Base-by-base conservation (phyloP, 192 early-diverging fungal genomes). In the Coemansia sp. region DNA sequence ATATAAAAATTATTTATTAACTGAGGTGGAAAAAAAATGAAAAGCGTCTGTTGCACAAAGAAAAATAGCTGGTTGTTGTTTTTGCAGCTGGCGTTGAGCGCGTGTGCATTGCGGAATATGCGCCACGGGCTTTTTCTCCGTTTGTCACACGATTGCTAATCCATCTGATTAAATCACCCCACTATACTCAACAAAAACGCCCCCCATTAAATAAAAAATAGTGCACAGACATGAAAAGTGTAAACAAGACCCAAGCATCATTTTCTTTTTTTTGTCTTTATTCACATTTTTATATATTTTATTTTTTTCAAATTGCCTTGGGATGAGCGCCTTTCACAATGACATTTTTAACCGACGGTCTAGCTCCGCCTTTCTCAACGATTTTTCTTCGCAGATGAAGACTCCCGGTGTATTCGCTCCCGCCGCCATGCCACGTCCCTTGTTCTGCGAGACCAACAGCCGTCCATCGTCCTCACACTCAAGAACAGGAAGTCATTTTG, bases 311-410 rank as follows among this genome's bases (percentile, higher is more conserved):
- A 7, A 49, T 8, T 49, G 27, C 27, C 27, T 29, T 29, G 12
- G 29, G 9, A 82, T 82, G 80, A 82, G 72, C 58, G 67, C 75
- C 24, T 82, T 82, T 57, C 80, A 82, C 52, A 72, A 82, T 72
- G 80, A 82, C 61, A 68, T 76, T 46, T 71, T 76, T 61, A 76
- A 76, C 69, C 69, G 75, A 20, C 75, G 46, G 31, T 38, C 46
- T 5, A 52, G 31, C 10, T 34, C 65, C 47, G 50, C 44, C 44
- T 66, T 46, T 31, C 65, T 52, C 65, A 38, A 15, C n/a, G 46
- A 52, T 20, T 52, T 66, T 66, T 50, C 46, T 39, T 50, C 46
- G 2, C 73, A 82, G 46, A 72, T 71, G 69, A 71, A 71, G 53
- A 71, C 53, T 18, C 69, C 65, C 46, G 73, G 79, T 12, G 62